Evolutionary conservation across 176 grass and related monocot species (phyloP).

Genomic region (Secale cereale): DNA sequence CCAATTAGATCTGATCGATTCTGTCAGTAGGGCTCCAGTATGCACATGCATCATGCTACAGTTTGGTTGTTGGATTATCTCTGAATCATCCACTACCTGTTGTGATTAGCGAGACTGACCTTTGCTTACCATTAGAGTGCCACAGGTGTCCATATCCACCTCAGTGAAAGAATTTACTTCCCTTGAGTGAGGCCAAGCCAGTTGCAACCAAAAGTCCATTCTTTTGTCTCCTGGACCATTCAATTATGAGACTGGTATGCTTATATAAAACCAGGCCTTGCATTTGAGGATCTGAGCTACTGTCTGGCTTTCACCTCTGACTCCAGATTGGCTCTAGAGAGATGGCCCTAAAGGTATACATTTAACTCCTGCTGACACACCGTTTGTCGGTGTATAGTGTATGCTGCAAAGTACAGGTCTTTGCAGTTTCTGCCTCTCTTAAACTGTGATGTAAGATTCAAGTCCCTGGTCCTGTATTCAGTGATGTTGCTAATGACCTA

Average conservation of each 20-base stretch:
- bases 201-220: constrained; percentile 62
- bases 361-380: constrained; percentile 21
- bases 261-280: constrained; percentile 55
- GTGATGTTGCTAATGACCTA: constrained; percentile 33
- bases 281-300: constrained; percentile 37
- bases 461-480: constrained; percentile 18
- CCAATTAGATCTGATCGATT: constrained; percentile 23
- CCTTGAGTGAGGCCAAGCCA: constrained; percentile 51
- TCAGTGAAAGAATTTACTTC: constrained; percentile 61
- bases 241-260: constrained; percentile 41
- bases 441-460: constrained; percentile 8
- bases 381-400: constrained; percentile 16
- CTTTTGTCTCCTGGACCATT: constrained; percentile 72
- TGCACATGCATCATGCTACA: constrained; percentile 42
- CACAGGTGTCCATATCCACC: constrained; percentile 27
- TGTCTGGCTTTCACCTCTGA: constrained; percentile 41
- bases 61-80: constrained; percentile 28
- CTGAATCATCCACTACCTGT: constrained; percentile 18
- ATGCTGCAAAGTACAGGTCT: constrained; percentile 29
- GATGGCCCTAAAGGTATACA: constrained; percentile 75
- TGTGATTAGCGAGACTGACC: constrained; percentile 34
- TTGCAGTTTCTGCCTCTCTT: constrained; percentile 34
- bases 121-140: constrained; percentile 25
- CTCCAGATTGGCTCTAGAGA: constrained; percentile 44
- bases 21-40: constrained; percentile 27